Evolutionary conservation across 495 filamentous ascomycete genomes (phyloP), one percentile per base, ranked within the genome.

Genomic region (Lichina pygmaea): DNA sequence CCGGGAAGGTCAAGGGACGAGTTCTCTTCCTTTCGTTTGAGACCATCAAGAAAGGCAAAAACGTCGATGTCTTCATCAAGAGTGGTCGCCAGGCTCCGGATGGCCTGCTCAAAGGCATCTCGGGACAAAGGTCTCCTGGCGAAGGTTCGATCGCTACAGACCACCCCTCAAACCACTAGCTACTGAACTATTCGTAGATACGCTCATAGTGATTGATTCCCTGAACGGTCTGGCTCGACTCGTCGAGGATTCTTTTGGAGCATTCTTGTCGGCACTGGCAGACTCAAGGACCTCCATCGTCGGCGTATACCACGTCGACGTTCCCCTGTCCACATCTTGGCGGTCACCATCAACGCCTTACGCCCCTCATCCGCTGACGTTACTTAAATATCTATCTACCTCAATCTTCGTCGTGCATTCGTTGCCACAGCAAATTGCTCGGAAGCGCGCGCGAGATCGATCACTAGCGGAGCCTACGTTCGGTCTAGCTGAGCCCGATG

Each of bases 11-110:
- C 36, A 73, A 77, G 13, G 36, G 36, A 39, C 36, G 36, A 55
- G 62, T 77, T 12, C 68, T 89, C n/a, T 78, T 73, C 53, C 60
- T 93, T 46, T 77, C 82, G n/a, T 82, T 81, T 53, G 68, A 75
- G 48, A 81, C 81, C 0, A 55, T 80, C 7, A 53, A 55, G 9
- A 72, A 69, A 41, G 68, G 72, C 9, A 59, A 58, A 7, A 54
- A 63, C 11, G 62, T 71, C 0, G 76, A 77, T 55, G 53, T 68
- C 17, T 77, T 86, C 50, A 59, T 93, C 46, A 62, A 62, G 45
- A 73, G 73, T 3, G 58, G 73, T 9, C 60, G 71, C 44, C 78
- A 80, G 53, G 58, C 55, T 2, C 59, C 75, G 9, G 49, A 59
- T 1, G 50, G 54, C 0, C 59, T 82, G 8, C 61, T 63, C 2